These are phyloP conservation scores for Carex myosuroides DNA, from an alignment of 176 grass and related monocot genomes.

Conservation along the genomic window DNA sequence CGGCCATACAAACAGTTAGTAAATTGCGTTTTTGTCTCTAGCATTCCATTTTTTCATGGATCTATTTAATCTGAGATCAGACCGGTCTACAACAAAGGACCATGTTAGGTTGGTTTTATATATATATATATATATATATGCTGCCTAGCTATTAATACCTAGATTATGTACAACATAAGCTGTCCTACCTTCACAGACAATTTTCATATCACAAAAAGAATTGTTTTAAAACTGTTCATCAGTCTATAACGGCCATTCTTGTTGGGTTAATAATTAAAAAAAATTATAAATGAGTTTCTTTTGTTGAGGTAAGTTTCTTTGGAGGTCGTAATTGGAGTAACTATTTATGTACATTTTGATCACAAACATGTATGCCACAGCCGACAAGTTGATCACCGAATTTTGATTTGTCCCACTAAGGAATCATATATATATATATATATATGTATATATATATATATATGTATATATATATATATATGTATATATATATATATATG, in stretches of 20 bases:
- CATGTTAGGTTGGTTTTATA: slow-evolving; percentile 1
- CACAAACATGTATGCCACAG: too few species aligned
- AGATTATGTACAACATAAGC: not conserved
- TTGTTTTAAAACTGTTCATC: not conserved
- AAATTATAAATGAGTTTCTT: not conserved
- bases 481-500: too few species aligned
- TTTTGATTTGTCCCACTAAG: too few species aligned
- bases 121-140: not conserved
- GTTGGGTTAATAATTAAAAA: not conserved
- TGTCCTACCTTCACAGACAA: not conserved
- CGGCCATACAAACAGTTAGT: slow-evolving; percentile 11
- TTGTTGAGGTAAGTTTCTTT: not conserved
- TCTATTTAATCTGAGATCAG: not conserved
- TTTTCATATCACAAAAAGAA: not conserved
- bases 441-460: too few species aligned
- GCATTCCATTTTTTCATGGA: not conserved
- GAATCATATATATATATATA: too few species aligned
- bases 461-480: too few species aligned
- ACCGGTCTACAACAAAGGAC: not conserved
- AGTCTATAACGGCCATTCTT: not conserved
- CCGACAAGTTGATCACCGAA: too few species aligned
- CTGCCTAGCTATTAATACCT: not conserved
- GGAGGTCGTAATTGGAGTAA: not conserved
- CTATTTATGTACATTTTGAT: too few species aligned
- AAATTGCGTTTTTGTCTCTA: slow-evolving; percentile 23